Base-by-base conservation (phyloP, 805 yeast species). In the Nakazawaea ernobii region DNA sequence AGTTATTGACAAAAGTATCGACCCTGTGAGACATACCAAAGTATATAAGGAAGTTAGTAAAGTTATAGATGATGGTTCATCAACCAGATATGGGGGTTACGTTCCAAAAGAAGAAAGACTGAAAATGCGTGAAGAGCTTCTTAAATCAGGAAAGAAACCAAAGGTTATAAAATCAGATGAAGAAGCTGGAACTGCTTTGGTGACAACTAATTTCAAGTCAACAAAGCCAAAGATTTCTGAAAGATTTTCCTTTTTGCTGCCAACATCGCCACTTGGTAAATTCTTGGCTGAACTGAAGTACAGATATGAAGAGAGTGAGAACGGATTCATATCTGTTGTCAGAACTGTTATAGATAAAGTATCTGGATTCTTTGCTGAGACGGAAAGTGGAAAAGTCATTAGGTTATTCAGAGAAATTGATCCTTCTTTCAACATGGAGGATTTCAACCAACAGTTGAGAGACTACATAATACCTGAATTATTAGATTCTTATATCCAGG, bases 391-490 rank as follows among this genome's bases (percentile, higher is more conserved):
- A 20, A 85, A 85, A 65, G 99, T 91, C n/a, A 74, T 86, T 53
- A 82, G 85, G 55, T 80, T 84, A 60, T 88, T 94, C 71, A 86
- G 80, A 68, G 78, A 81, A 62, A 82, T 92, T 78, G 99, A 94
- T 67, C 96, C 98, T 45, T 72, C 79, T 35, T 94, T 94, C 74
- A 82, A 80, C 53, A 74, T 79, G 57, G 92, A 88, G 51, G 79
- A 75, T 49, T 91, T 94, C 71, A 77, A 84, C 53, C 80, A 76
- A 55, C 91, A 92, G 50, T 74, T 92, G 59, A 84, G 98, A 65
- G 92, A 89, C 60, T 94, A 83, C 68, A 87, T 94, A 53, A 80
- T 94, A 48, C 99, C 99, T 9, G 99, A 94, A 66, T 80, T 94
- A 32, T 73, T 94, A 59, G 99, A 94, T 61, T 97, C 98, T 7